Conservation (phyloP, 495 filamentous ascomycete species). For the Trichoderma virens region DNA sequence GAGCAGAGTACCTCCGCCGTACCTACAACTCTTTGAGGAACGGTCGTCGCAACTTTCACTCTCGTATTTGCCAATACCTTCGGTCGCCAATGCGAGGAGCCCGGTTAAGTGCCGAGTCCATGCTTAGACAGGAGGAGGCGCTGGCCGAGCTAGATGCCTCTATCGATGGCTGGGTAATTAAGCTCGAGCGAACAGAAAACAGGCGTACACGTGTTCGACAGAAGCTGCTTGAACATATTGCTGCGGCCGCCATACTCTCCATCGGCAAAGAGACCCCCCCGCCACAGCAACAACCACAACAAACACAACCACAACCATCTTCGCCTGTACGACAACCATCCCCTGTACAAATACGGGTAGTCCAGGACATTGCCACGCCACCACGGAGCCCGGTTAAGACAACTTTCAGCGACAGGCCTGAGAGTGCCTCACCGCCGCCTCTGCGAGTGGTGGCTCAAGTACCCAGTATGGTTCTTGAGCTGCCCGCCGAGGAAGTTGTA, state of each 20-base stretch:
- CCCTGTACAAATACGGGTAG: constrained; percentile 14
- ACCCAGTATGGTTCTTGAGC: constrained; percentile 40
- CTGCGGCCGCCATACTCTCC: constrained; percentile 46
- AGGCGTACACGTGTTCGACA: constrained; percentile 60
- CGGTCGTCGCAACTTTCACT: constrained; percentile 60
- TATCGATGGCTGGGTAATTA: constrained; percentile 67
- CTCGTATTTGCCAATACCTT: constrained; percentile 60
- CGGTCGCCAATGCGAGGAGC: constrained; percentile 48
- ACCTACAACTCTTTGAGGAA: constrained; percentile 60
- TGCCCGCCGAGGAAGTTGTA: constrained; percentile 31
- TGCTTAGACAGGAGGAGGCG: constrained; percentile 69
- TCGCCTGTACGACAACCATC: constrained; percentile 9
- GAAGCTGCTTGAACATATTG: constrained; percentile 68
- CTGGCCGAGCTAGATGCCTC: constrained; percentile 61
- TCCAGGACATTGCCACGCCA: constrained; percentile 39
- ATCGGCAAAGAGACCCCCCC: constrained; percentile 18
- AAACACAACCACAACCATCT: constrained; percentile 20
- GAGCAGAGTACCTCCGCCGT: constrained; percentile 62
- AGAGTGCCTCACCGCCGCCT: constrained; percentile 30
- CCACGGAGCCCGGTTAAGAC: constrained; percentile 39
- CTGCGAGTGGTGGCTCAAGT: constrained; percentile 41
- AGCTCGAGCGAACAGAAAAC: constrained; percentile 70
- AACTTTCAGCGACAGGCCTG: constrained; percentile 20
- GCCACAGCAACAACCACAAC: neutral
- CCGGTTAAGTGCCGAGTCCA: constrained; percentile 57